These are phyloP conservation scores for Lindgomyces ingoldianus DNA, from an alignment of 495 filamentous ascomycete species.

Conservation along the genomic window DNA sequence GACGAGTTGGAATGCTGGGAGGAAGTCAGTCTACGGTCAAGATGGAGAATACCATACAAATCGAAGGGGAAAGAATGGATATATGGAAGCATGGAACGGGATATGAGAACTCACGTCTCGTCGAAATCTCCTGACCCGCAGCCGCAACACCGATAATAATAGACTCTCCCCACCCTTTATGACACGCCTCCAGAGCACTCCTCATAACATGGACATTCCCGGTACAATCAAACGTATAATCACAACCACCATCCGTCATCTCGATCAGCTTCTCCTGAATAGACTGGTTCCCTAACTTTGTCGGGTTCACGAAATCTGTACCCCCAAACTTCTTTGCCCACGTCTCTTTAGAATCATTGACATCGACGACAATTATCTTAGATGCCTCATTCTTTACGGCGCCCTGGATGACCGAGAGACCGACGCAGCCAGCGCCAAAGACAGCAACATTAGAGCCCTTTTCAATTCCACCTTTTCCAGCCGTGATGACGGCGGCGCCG, in stretches of 20 bases:
- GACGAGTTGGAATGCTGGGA: conserved; percentile 94
- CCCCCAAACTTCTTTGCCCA: conserved; percentile 95
- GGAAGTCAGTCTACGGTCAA: not conserved
- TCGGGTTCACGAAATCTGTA: conserved; percentile 95
- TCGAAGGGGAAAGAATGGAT: not conserved
- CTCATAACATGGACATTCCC: conserved; percentile 97
- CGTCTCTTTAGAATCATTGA: conserved; percentile 87
- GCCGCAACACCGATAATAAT: conserved; percentile 98
- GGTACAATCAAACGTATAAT: conserved; percentile 99
- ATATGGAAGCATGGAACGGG: not conserved
- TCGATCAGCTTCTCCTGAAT: conserved; percentile 91
- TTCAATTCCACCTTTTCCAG: conserved; percentile 67
- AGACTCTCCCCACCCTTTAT: conserved; percentile 98
- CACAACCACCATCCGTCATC: conserved; percentile 98
- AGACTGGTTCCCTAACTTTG: conserved; percentile 69
- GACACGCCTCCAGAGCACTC: conserved; percentile 92
- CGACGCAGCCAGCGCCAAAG: conserved; percentile 95
- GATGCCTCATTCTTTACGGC: conserved; percentile 82
- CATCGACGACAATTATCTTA: conserved; percentile 93
- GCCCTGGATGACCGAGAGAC: conserved; percentile 91
- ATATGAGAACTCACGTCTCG: conserved; percentile 73
- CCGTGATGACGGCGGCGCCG: conserved; percentile 90
- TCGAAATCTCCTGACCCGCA: conserved; percentile 94
- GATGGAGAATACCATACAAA: not conserved
- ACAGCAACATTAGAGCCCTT: conserved; percentile 87